Conservation (phyloP, 257 asterid genomes). For the Solanum sitiens region DNA sequence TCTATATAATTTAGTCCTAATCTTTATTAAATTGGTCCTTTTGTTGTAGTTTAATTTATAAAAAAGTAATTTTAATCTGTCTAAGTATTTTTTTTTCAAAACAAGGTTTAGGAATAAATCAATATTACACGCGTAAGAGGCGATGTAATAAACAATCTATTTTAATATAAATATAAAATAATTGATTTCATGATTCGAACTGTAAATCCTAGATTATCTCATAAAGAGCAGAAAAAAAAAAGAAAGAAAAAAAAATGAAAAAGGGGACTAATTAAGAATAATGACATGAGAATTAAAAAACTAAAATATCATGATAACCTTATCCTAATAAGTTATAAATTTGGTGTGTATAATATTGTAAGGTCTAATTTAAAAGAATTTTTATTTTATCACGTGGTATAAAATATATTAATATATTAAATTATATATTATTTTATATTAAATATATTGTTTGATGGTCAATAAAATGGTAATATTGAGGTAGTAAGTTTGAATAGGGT, state of each 20-base stretch:
- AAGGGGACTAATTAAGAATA: not conserved
- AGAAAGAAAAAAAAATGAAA: too few relatives aligned
- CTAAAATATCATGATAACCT: not conserved
- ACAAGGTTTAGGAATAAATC: too few relatives aligned
- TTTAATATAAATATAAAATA: not conserved
- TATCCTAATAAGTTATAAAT: not conserved
- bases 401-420: too few relatives aligned
- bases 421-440: too few relatives aligned
- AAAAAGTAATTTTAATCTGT: too few relatives aligned
- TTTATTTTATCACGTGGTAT: not conserved
- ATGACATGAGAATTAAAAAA: not conserved
- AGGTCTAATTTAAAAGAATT: not conserved
- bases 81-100: not conserved
- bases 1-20: not conserved
- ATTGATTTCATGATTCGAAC: fast-evolving
- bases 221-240: fast-evolving
- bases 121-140: not conserved
- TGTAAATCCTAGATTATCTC: fast-evolving
- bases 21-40: not conserved
- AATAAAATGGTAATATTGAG: not conserved
- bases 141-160: not conserved
- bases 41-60: not conserved
- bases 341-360: not conserved
- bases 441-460: not conserved
- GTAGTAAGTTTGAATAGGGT: not conserved